Percentiles rank a stretch among this genome's conserved stretches.
Evolutionary conservation across 2,329 filamentous ascomycete genomes (phyloP).

Genomic region (Fusarium redolens): DNA sequence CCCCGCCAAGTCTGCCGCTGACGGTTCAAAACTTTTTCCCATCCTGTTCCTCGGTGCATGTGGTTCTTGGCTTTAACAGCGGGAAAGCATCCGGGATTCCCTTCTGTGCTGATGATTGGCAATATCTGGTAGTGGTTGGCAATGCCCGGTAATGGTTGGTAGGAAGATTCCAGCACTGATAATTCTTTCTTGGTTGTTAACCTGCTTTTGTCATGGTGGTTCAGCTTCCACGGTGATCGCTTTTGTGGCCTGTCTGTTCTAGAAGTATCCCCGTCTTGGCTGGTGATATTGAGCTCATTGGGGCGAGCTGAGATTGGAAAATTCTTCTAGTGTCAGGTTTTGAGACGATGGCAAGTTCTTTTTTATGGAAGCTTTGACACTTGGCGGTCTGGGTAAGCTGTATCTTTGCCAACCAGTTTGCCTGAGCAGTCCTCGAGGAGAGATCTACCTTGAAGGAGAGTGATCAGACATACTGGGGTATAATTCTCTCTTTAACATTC

Average conservation of each 20-base stretch:
- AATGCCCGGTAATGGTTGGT: not conserved
- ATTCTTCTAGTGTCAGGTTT: not conserved
- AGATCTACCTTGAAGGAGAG: too few relatives aligned
- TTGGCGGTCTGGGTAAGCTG: too few relatives aligned
- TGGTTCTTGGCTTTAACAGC: not conserved
- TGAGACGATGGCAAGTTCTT: fast-evolving
- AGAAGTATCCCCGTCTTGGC: conserved; percentile 21
- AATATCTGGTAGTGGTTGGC: not conserved
- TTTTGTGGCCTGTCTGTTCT: not conserved
- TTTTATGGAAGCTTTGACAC: too few relatives aligned
- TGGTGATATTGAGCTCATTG: not conserved
- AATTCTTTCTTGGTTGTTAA: fast-evolving
- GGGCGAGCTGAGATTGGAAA: not conserved
- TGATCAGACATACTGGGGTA: too few relatives aligned
- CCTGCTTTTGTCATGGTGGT: not conserved
- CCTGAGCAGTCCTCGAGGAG: too few relatives aligned
- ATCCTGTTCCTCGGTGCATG: not conserved
- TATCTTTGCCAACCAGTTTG: not conserved
- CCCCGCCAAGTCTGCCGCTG: conserved; percentile 1
- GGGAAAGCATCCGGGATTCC: too few relatives aligned
- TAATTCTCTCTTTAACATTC: too few relatives aligned
- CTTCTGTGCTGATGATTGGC: not conserved
- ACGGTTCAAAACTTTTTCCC: not conserved
- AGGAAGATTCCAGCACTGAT: not conserved
- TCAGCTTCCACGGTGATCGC: not conserved